phyloP scores from a whole-genome alignment of 805 yeast species.

The Cyberlindnera petersonii region DNA sequence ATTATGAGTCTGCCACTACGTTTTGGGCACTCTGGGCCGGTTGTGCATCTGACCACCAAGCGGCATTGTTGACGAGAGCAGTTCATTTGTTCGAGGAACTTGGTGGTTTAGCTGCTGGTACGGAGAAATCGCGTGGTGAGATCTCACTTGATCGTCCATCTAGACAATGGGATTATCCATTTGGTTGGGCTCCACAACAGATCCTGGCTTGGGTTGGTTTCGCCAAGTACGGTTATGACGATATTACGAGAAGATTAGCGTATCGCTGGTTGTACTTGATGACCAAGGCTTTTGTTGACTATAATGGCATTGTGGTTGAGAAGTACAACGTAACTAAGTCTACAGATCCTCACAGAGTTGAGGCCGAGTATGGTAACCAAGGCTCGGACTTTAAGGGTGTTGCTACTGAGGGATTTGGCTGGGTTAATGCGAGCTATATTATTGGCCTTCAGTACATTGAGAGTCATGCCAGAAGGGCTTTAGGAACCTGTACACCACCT shows the following conservation, averaged over 20 bases:
- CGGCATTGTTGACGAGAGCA: slow-evolving; percentile 55
- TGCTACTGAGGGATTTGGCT: slow-evolving; percentile 95
- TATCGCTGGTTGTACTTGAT: slow-evolving; percentile 89
- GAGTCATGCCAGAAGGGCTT: slow-evolving; percentile 64
- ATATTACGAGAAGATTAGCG: slow-evolving; percentile 63
- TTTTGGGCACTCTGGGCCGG: slow-evolving; percentile 93
- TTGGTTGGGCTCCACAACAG: slow-evolving; percentile 99
- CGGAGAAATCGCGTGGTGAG: slow-evolving; percentile 68
- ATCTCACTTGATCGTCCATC: slow-evolving; percentile 70
- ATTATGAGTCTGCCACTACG: slow-evolving; percentile 82
- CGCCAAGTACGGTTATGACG: slow-evolving; percentile 60
- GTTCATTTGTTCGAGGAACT: slow-evolving; percentile 70
- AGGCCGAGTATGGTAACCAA: slow-evolving; percentile 96
- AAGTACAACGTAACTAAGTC: slow-evolving; percentile 86
- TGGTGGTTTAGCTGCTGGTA: slow-evolving; percentile 89
- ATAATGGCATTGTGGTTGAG: slow-evolving; percentile 92
- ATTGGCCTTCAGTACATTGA: slow-evolving; percentile 67
- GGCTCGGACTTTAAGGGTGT: slow-evolving; percentile 91
- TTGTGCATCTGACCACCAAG: slow-evolving; percentile 63
- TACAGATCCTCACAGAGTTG: slow-evolving; percentile 84
- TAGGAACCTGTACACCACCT: slow-evolving; percentile 53
- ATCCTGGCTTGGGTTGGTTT: slow-evolving; percentile 91
- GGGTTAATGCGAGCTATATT: slow-evolving; percentile 90
- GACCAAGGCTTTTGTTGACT: slow-evolving; percentile 86
- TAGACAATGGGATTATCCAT: slow-evolving; percentile 98